Conservation (phyloP, 305 asterid species). For the Solanum hybrid region DNA sequence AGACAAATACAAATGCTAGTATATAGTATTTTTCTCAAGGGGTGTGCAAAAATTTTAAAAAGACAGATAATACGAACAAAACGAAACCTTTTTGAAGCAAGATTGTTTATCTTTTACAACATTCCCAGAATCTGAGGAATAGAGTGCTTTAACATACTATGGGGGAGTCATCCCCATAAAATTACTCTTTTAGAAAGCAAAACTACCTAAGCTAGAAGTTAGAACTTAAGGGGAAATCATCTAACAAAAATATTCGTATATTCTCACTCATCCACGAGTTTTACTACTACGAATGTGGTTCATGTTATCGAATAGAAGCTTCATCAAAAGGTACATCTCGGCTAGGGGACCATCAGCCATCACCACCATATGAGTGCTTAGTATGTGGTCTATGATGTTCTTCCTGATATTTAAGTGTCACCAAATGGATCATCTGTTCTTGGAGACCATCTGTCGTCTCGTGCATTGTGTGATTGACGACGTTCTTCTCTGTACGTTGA, state of each 20-base stretch:
- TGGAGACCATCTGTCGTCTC: conserved; percentile 26
- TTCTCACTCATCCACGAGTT: neutral
- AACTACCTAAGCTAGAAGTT: neutral
- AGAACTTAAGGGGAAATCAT: neutral
- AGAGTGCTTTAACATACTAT: neutral
- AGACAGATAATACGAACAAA: neutral
- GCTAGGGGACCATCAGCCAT: neutral
- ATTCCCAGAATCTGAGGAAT: neutral
- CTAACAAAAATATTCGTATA: neutral
- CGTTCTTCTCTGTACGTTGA: neutral
- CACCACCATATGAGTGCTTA: neutral
- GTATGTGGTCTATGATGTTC: neutral
- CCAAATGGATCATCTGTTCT: neutral
- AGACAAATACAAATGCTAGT: no score
- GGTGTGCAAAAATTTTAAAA: neutral
- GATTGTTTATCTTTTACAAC: neutral
- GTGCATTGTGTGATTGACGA: neutral
- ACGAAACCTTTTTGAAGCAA: neutral
- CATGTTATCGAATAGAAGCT: neutral
- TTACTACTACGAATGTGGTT: neutral
- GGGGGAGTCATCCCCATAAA: neutral
- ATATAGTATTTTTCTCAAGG: neutral
- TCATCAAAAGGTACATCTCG: neutral
- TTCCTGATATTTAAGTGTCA: neutral
- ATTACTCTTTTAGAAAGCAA: neutral